A percentile compares a stretch with the other conserved stretches of the same genome.
phyloP scores from a whole-genome alignment of 768 basidiomycete genomes.

The Boletellus sp. region DNA sequence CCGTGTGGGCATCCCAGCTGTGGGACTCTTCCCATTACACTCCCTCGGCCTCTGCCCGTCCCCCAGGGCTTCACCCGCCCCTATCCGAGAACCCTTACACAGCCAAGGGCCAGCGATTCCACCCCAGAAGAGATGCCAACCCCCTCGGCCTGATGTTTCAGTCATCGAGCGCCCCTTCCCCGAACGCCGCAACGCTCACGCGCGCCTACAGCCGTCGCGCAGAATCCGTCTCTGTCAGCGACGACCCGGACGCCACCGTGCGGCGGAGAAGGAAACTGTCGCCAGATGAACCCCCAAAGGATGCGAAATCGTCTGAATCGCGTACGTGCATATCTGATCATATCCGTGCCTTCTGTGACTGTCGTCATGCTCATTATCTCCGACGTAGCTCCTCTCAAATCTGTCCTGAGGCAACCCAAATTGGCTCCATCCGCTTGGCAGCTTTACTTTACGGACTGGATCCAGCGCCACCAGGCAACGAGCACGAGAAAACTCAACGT shows the following conservation, averaged over 20 bases:
- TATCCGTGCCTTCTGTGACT: slow-evolving; percentile 27
- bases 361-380: slow-evolving; percentile 31
- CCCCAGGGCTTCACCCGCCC: slow-evolving; percentile 47
- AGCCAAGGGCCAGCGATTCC: slow-evolving; percentile 37
- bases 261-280: slow-evolving; percentile 49
- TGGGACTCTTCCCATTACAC: slow-evolving; percentile 53
- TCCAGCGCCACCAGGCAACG: slow-evolving; percentile 77
- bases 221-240: slow-evolving; percentile 56
- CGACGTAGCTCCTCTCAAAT: slow-evolving; percentile 62
- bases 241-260: slow-evolving; percentile 74
- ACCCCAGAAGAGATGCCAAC: slow-evolving; percentile 38
- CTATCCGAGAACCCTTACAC: slow-evolving; percentile 40
- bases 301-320: slow-evolving; percentile 42
- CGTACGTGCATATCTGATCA: slow-evolving; percentile 41
- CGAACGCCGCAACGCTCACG: slow-evolving; percentile 45
- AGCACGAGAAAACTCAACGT: slow-evolving; percentile 87
- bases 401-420: slow-evolving; percentile 81
- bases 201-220: slow-evolving; percentile 65
- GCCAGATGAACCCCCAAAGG: slow-evolving; percentile 33
- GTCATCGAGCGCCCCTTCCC: slow-evolving; percentile 68
- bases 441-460: slow-evolving; percentile 94
- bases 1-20: slow-evolving; percentile 64
- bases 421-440: slow-evolving; percentile 95
- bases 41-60: slow-evolving; percentile 42
- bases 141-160: slow-evolving; percentile 59